Conservation (phyloP, 306 rosid genomes). For the Delonix regia region DNA sequence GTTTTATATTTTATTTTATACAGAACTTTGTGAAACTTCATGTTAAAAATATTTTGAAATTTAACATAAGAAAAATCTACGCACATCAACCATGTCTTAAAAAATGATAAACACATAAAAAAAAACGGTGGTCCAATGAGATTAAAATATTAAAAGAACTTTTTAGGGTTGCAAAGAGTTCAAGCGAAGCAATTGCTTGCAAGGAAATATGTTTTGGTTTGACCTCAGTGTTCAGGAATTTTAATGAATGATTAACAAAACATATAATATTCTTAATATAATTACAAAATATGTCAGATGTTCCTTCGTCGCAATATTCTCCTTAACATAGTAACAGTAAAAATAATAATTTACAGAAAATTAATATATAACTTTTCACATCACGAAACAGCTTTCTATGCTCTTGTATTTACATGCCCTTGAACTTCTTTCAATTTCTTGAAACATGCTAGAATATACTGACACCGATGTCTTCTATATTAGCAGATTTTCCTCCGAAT, state of each 20-base stretch:
- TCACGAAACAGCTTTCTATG: background rate
- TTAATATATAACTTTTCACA: background rate
- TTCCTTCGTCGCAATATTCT: background rate
- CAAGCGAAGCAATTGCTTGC: conserved; percentile 12
- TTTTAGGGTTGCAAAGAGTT: background rate
- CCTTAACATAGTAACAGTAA: background rate
- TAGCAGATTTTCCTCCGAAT: background rate
- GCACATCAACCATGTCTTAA: background rate
- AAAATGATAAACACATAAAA: background rate
- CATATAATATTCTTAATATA: background rate
- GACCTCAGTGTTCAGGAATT: conserved; percentile 20
- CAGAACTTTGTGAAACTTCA: background rate
- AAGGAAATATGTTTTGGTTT: conserved; percentile 14
- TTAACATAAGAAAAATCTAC: no score
- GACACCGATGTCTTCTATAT: no score
- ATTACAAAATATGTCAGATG: background rate
- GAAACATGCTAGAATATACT: background rate
- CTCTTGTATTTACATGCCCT: background rate
- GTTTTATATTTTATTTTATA: no score
- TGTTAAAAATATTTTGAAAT: background rate
- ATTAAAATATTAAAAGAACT: background rate
- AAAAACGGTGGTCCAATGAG: background rate
- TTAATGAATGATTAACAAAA: background rate
- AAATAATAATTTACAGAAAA: background rate
- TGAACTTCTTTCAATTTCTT: background rate